phyloP scores from a whole-genome alignment of 2,329 filamentous ascomycete genomes.

The Fusarium sp. region DNA sequence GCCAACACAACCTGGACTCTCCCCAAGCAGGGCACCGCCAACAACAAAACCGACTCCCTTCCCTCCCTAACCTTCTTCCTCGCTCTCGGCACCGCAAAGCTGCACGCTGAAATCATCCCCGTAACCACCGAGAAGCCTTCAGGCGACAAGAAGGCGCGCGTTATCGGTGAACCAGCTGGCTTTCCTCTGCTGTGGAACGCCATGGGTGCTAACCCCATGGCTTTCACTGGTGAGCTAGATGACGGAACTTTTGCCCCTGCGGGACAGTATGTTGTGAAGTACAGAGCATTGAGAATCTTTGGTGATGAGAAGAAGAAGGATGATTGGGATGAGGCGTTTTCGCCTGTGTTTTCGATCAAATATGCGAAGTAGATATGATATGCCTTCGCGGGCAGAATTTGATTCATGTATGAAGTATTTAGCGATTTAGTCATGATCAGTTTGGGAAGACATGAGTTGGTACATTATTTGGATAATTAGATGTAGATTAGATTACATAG shows the following conservation, averaged over 20 bases:
- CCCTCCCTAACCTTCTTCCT: constrained; percentile 57
- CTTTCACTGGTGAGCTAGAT: constrained; percentile 61
- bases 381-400: not conserved
- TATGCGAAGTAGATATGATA: constrained; percentile 49
- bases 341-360: constrained; percentile 58
- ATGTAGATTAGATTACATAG: not conserved
- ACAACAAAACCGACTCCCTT: constrained; percentile 47
- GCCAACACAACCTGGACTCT: constrained; percentile 57
- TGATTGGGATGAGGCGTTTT: constrained; percentile 62
- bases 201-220: constrained; percentile 42
- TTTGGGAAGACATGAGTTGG: not conserved
- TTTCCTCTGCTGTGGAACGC: constrained; percentile 55
- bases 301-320: constrained; percentile 57
- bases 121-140: constrained; percentile 40
- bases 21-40: constrained; percentile 54
- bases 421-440: not conserved
- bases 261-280: constrained; percentile 62
- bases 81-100: constrained; percentile 58
- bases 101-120: constrained; percentile 61
- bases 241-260: constrained; percentile 61
- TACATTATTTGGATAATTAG: constrained; percentile 1
- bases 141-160: constrained; percentile 49
- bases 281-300: constrained; percentile 64
- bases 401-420: constrained; percentile 19
- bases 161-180: constrained; percentile 57